phyloP scores from a whole-genome alignment of 345 rosid species.

The Hevea brasiliensis region DNA sequence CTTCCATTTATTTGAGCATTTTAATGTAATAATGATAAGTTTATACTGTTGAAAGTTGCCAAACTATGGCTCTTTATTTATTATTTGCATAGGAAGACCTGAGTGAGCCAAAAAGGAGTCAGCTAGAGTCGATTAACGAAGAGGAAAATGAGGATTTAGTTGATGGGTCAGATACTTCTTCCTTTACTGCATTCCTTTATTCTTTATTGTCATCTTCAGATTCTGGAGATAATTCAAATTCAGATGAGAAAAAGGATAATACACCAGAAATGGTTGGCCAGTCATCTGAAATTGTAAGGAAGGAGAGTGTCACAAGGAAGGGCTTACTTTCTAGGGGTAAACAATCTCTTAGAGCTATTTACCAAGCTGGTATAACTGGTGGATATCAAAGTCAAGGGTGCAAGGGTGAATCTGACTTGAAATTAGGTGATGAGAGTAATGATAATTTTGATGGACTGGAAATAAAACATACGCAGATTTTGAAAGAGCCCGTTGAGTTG shows the following conservation, averaged over 20 bases:
- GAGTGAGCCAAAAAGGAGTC: constrained; percentile 48
- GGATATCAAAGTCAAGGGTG: constrained; percentile 50
- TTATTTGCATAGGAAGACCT: constrained; percentile 46
- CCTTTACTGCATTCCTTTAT: constrained; percentile 85
- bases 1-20: not conserved
- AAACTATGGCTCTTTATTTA: not conserved
- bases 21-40: not conserved
- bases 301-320: constrained; percentile 56
- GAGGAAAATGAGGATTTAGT: constrained; percentile 43
- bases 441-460: constrained; percentile 52
- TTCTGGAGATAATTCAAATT: constrained; percentile 37
- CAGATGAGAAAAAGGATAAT: constrained; percentile 41
- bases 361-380: constrained; percentile 50
- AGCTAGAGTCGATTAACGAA: constrained; percentile 44
- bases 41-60: not conserved
- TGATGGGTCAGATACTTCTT: constrained; percentile 91
- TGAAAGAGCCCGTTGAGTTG: constrained; percentile 38
- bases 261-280: constrained; percentile 42
- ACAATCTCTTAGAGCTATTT: constrained; percentile 60
- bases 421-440: constrained; percentile 38
- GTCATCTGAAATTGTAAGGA: constrained; percentile 40
- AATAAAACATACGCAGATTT: constrained; percentile 45
- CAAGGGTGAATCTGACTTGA: constrained; percentile 43
- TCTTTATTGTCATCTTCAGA: constrained; percentile 72
- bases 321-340: constrained; percentile 72